These are phyloP conservation scores for Puccinia novopanici DNA, from an alignment of 1,284 basidiomycete species.

Conservation along the genomic window DNA sequence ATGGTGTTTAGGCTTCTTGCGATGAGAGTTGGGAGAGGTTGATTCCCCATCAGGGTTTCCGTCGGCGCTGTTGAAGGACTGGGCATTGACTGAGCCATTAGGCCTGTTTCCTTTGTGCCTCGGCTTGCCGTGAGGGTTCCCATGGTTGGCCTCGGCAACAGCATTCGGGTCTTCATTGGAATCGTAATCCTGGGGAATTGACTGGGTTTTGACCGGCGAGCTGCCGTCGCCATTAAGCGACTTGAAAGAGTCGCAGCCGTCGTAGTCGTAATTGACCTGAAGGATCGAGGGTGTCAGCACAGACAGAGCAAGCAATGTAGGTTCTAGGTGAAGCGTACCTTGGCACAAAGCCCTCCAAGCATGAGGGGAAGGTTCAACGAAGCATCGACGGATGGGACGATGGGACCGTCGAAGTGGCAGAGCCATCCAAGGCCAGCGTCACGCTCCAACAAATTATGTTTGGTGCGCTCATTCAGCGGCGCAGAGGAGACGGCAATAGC, in stretches of 20 bases:
- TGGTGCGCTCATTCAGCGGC: slow-evolving; percentile 15
- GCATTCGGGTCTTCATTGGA: not conserved
- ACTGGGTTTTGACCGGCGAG: not conserved
- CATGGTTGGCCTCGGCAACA: not conserved
- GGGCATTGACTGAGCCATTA: slow-evolving; percentile 3
- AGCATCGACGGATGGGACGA: slow-evolving; percentile 12
- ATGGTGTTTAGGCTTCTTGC: slow-evolving; percentile 1
- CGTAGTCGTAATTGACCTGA: slow-evolving; percentile 46
- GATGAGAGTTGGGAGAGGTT: not conserved
- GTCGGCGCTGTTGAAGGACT: slow-evolving; percentile 9
- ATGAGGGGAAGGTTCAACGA: slow-evolving; percentile 33
- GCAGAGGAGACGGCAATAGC: slow-evolving; percentile 17
- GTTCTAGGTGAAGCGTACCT: not conserved
- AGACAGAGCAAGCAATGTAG: not conserved
- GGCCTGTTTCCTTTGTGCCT: not conserved
- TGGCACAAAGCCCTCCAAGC: slow-evolving; percentile 34
- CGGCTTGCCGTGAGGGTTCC: not conserved
- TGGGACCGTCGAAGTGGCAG: slow-evolving; percentile 30
- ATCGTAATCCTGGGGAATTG: not conserved
- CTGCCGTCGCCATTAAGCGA: not conserved
- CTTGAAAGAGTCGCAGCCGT: slow-evolving; percentile 35
- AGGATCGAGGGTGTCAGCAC: no score
- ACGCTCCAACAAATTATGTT: not conserved
- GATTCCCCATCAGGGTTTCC: not conserved
- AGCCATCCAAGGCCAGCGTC: slow-evolving; percentile 30